These are phyloP conservation scores for Amphicarpaea edgeworthii DNA, from an alignment of 306 rosid species.

Conservation along the genomic window DNA sequence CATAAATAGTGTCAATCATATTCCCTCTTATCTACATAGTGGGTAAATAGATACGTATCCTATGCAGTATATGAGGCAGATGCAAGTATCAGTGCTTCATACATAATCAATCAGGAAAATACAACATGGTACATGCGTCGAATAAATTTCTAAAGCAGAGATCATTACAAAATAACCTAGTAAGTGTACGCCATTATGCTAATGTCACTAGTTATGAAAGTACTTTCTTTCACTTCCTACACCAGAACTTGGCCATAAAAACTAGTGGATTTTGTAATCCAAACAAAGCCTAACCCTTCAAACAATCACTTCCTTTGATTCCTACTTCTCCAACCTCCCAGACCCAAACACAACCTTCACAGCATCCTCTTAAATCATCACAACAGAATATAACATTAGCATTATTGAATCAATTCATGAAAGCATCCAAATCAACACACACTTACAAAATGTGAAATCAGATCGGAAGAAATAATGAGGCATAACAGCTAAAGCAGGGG, in stretches of 20 bases:
- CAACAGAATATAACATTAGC: neutral
- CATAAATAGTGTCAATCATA: neutral
- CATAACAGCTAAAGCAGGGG: neutral
- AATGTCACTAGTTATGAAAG: neutral
- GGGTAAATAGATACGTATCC: neutral
- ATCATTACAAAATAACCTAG: neutral
- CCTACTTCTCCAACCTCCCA: no score
- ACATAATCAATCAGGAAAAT: constrained; percentile 9
- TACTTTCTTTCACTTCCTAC: neutral
- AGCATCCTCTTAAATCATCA: neutral
- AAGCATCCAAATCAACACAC: neutral
- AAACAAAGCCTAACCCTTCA: neutral
- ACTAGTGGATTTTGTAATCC: neutral
- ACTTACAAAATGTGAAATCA: neutral
- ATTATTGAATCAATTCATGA: neutral
- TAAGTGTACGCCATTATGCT: neutral
- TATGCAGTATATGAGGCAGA: neutral
- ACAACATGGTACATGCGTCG: no score
- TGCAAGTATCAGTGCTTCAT: neutral
- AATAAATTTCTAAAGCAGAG: neutral
- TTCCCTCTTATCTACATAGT: neutral
- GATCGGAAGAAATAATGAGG: neutral
- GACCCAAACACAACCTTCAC: no score
- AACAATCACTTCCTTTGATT: no score
- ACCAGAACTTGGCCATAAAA: neutral